These are phyloP conservation scores for Phytopythium cucurbitacearum DNA, from an alignment of 352 stramenopile genomes.

Conservation along the genomic window DNA sequence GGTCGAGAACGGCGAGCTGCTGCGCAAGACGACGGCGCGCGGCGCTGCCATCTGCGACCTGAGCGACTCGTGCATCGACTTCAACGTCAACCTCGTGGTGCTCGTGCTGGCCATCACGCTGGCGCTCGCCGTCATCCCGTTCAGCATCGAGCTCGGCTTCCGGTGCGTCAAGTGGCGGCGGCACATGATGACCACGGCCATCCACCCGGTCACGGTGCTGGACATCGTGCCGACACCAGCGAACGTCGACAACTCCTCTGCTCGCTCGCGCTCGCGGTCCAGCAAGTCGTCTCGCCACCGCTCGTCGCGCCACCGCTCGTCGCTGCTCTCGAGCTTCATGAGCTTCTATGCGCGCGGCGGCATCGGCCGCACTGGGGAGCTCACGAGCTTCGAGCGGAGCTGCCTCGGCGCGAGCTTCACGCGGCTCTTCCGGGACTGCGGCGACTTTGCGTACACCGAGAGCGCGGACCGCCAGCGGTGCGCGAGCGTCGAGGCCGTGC, in stretches of 20 bases:
- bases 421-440: constrained; percentile 11
- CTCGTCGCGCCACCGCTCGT: constrained; percentile 1
- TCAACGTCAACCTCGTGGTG: constrained; percentile 12
- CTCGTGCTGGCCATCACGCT: constrained; percentile 3
- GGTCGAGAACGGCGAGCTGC: constrained; percentile 10
- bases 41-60: constrained; percentile 9
- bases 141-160: not conserved
- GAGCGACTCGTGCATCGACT: constrained; percentile 16
- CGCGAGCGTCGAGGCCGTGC: constrained; percentile 7
- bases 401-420: constrained; percentile 9
- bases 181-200: too few relatives aligned
- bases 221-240: too few relatives aligned
- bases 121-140: constrained; percentile 1
- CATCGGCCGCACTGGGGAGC: not conserved
- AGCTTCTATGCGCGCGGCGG: constrained; percentile 1
- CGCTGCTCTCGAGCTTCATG: not conserved
- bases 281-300: not conserved
- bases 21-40: constrained; percentile 10
- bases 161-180: not conserved
- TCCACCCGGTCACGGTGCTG: too few relatives aligned
- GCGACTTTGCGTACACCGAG: constrained; percentile 6
- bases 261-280: not conserved
- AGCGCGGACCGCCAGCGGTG: constrained; percentile 3
- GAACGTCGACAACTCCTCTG: too few relatives aligned
- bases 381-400: constrained; percentile 13